Evolutionary conservation across 1,139 yeast genomes (phyloP), one percentile per base, ranked within the genome.

Genomic region (Nadsonia starkeyi-henricii): DNA sequence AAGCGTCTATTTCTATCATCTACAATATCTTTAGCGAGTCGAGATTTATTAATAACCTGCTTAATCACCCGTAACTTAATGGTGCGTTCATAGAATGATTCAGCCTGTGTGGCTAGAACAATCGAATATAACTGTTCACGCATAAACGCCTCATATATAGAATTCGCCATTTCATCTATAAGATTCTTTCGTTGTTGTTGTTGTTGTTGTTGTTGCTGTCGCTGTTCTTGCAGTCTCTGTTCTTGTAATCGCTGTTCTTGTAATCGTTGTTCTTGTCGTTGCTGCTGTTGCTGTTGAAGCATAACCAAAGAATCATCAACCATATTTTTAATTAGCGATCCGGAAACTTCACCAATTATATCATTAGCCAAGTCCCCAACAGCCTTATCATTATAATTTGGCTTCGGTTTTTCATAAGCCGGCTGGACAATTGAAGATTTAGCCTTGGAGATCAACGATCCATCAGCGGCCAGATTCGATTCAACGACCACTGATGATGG

Each of bases 141-240:
- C 45, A 84, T 56, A 56, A 84, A 80, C 1, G 86, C 84, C 13
- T 64, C 60, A 53, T 70, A 81, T 1, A 83, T 61, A 42, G 78
- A 81, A 1, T 61, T 58, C 1, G 79, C 58, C 17, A 79, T 63
- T 0, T 65, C 53, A 0, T 68, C 59, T 1, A 79, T 61, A 0
- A 72, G 53, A 3, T 55, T 48, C 2, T 54, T 52, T 44, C 72
- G 67, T 50, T 65, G 66, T 30, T 8, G 54, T 44, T 73, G 73
- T 13, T 58, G 52, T 3, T 62, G 52, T 1, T 74, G 64, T 0
- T 43, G 50, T 13, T 55, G 55, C 3, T 55, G 48, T n/a, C n/a
- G n/a, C n/a, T n/a, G n/a, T n/a, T n/a, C n/a, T n/a, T n/a, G n/a
- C n/a, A n/a, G n/a, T n/a, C n/a, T n/a, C n/a, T n/a, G n/a, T n/a